Evolutionary conservation across 202 grass and related monocot species (phyloP).

Genomic region (Schoenoplectus tabernaemontani): DNA sequence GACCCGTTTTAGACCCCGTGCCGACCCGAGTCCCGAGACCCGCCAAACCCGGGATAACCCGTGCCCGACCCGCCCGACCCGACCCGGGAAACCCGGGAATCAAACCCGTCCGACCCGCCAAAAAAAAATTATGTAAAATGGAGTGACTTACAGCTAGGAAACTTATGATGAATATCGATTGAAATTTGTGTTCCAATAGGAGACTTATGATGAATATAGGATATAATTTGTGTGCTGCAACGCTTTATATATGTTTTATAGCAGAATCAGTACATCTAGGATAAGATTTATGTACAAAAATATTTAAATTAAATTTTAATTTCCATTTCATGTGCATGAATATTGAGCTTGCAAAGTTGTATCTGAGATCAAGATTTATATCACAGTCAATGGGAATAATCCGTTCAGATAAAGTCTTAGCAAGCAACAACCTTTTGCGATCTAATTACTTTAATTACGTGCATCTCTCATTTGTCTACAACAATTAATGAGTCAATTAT

Average conservation of each 20-base stretch:
- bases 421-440: not conserved
- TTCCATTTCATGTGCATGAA: not conserved
- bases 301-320: not conserved
- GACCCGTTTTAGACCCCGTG: too few relatives aligned
- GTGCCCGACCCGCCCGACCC: too few relatives aligned
- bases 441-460: not conserved
- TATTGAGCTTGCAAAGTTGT: not conserved
- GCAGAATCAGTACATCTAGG: not conserved
- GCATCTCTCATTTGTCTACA: not conserved
- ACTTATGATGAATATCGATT: not conserved
- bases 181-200: not conserved
- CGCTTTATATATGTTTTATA: not conserved
- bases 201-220: not conserved
- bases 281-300: not conserved
- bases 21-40: too few relatives aligned
- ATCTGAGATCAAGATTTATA: not conserved
- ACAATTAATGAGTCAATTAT: not conserved
- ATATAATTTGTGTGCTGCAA: not conserved
- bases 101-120: not conserved
- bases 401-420: not conserved
- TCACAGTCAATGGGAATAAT: not conserved
- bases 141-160: not conserved
- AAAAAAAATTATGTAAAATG: not conserved
- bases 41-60: too few relatives aligned
- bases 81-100: too few relatives aligned